phyloP scores from a whole-genome alignment of 768 basidiomycete species.

The Galerina marginata region DNA sequence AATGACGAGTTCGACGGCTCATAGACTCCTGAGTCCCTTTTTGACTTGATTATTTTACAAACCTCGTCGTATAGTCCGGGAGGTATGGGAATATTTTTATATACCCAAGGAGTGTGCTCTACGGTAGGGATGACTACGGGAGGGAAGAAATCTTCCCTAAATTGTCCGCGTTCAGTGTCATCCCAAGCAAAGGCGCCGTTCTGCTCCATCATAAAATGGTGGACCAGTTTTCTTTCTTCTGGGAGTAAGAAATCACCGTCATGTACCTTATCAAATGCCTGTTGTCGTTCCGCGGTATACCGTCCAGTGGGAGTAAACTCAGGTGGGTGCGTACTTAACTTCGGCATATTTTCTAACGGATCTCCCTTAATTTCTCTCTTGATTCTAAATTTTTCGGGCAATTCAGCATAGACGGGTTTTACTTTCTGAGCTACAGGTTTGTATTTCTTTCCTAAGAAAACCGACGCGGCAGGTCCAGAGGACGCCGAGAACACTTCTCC shows the following conservation, averaged over 20 bases:
- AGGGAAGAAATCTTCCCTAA: slow-evolving; percentile 22
- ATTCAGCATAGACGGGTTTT: slow-evolving; percentile 4
- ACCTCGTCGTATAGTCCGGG: slow-evolving; percentile 12
- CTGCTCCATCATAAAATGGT: slow-evolving; percentile 14
- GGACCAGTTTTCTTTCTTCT: slow-evolving; percentile 23
- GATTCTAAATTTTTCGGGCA: slow-evolving; percentile 13
- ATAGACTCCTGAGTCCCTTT: slow-evolving; percentile 42
- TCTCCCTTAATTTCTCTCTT: slow-evolving; percentile 13
- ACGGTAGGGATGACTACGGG: slow-evolving; percentile 12
- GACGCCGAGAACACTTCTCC: no score
- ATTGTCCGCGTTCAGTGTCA: slow-evolving; percentile 19
- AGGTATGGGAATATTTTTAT: slow-evolving; percentile 17
- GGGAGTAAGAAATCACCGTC: slow-evolving; percentile 3
- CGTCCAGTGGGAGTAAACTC: slow-evolving; percentile 6
- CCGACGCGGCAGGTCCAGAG: no score
- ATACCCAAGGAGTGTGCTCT: slow-evolving; percentile 15
- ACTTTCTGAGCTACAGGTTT: slow-evolving; percentile 15
- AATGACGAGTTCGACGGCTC: slow-evolving; percentile 34
- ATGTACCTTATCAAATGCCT: slow-evolving; percentile 2
- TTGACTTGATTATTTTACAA: slow-evolving; percentile 20
- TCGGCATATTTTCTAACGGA: slow-evolving; percentile 7
- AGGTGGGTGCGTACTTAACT: slow-evolving; percentile 1
- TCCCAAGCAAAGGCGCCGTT: slow-evolving; percentile 25
- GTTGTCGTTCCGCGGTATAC: slow-evolving; percentile 8
- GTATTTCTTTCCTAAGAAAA: slow-evolving; percentile 11